Evolutionary conservation across 2,329 filamentous ascomycete genomes (phyloP), one percentile per base, ranked within the genome.

Genomic region (Sporothrix variecibatus): DNA sequence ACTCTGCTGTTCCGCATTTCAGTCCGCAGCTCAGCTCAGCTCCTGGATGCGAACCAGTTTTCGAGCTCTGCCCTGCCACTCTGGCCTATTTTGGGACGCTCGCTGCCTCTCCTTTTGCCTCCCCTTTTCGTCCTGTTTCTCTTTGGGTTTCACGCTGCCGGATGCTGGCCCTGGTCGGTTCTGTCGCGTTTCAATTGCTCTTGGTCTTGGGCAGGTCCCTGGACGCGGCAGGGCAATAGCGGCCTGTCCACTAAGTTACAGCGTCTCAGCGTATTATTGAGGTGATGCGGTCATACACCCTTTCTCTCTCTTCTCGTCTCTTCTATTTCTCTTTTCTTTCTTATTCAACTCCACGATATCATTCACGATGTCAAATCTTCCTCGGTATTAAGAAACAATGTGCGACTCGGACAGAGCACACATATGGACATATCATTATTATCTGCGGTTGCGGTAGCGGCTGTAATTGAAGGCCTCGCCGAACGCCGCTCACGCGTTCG

Each of bases 181-280:
- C 49, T 70, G 67, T 70, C 31, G 67, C n/a, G 67, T 70, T 70
- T 70, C 67, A 56, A 51, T 68, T 34, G 26, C 43, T 49, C 23
- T 68, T 68, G 23, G 65, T 51, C 31, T n/a, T 51, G 65, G 12
- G 20, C 23, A 62, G 28, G 58, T 38, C 58, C 31, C 58, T 34
- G 28, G 7, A 20, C 26, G 28, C 26, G 4, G 58, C 17, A 56
- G n/a, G 12, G 38, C 17, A 23, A 43, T 67, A 15, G 12, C 6
- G n/a, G 9, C 62, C 38, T 28, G 12, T 5, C 23, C 62, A 65
- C n/a, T 65, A 40, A 23, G 8, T n/a, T 62, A 62, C 58, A 38
- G 58, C 17, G 12, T 49, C 43, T 49, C 15, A 20, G 31, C 31
- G 9, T 38, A 5, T 56, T 6, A 38, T n/a, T n/a, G 20, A 3